Conservation (phyloP, 495 filamentous ascomycete genomes). For the Evernia prunastri region DNA sequence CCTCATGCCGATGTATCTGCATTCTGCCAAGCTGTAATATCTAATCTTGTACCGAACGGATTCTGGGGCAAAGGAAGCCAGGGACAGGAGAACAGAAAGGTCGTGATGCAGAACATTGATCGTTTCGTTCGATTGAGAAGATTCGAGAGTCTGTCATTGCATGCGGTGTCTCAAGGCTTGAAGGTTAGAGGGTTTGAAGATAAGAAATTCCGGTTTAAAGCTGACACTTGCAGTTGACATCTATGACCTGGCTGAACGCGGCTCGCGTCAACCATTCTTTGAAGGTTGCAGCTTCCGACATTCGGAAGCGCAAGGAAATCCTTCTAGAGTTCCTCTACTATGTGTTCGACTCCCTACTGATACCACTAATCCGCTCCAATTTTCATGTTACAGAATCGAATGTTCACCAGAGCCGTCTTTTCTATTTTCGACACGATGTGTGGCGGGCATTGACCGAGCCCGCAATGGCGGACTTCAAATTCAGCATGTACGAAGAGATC, state of each 20-base stretch:
- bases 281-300: slow-evolving; percentile 65
- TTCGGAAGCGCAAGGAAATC: slow-evolving; percentile 69
- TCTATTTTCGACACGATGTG: slow-evolving; percentile 91
- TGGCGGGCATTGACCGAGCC: slow-evolving; percentile 75
- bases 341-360: slow-evolving; percentile 81
- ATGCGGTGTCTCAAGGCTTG: slow-evolving; percentile 67
- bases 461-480: slow-evolving; percentile 60
- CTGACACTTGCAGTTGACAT: slow-evolving; percentile 44
- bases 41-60: slow-evolving; percentile 63
- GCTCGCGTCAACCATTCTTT: slow-evolving; percentile 29
- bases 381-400: slow-evolving; percentile 95
- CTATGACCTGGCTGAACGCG: slow-evolving; percentile 67
- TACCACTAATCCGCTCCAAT: slow-evolving; percentile 77
- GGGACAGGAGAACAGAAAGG: slow-evolving; percentile 50
- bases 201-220: background rate
- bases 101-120: slow-evolving; percentile 62
- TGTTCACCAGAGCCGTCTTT: slow-evolving; percentile 69
- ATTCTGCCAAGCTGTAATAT: slow-evolving; percentile 74
- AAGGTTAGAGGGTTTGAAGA: slow-evolving; percentile 49
- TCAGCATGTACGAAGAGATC: slow-evolving; percentile 75
- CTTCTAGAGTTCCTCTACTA: slow-evolving; percentile 86
- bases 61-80: slow-evolving; percentile 62
- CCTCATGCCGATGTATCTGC: slow-evolving; percentile 68
- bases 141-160: slow-evolving; percentile 74
- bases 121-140: slow-evolving; percentile 68